Base-by-base conservation (phyloP, 2,329 filamentous ascomycete species). In the Diaporthe ampelina region DNA sequence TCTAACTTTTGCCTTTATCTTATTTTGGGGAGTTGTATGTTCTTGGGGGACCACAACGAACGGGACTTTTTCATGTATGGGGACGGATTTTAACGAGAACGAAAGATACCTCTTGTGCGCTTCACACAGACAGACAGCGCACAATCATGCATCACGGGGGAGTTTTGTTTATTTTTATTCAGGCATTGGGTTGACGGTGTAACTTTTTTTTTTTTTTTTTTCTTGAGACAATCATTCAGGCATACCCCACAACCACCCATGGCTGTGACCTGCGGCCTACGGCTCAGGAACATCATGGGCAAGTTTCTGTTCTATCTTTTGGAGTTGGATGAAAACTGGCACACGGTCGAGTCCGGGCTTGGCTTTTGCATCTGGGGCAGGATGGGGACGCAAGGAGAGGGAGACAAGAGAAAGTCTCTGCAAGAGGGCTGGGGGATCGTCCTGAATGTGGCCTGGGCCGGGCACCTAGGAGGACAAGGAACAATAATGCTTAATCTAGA, bases 401-500 rank as follows among this genome's bases (percentile, higher is more conserved):
- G 15, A 43, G 40, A 43, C 13, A 43, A 43, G 2, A 11, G 37
- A 40, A 11, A 15, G 37, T 40, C 37, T 40, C 37, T 13, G 37
- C 37, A 13, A 40, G 37, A 11, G n/a, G 24, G 40, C 13, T 15
- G 6, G 40, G 40, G 6, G 40, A 19, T 43, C 40, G 40, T 19
- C 40, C 40, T 43, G 4, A 19, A 8, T 9, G 8, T 37, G 45
- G 21, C 26, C 40, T 15, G 9, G 63, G 15, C 45, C 7, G 19
- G 21, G 4, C 21, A 21, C 32, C 32, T n/a, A 21, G 59, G 59
- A n/a, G 4, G 52, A 32, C 29, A 32, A 32, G 29, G 32, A 26
- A 54, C n/a, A 50, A 61, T 75, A 75, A 73, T 75, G 73, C 73
- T 56, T 75, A 73, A 73, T 75, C 35, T 75, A 73, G 73, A 75